Conservation (phyloP, 169 alveolate genomes). For the Eimeria brunetti region DNA sequence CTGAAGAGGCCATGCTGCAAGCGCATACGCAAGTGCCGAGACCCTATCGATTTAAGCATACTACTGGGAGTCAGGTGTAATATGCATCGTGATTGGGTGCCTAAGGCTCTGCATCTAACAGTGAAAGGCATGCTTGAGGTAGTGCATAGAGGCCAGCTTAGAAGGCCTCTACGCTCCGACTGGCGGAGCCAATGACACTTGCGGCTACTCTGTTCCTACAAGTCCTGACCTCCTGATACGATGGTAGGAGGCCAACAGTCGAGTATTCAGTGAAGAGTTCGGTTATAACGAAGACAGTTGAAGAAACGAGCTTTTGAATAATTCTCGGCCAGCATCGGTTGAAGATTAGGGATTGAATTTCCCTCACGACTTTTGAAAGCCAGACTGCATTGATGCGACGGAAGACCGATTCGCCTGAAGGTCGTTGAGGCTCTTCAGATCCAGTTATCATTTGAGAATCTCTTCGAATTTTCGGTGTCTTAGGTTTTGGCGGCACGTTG, state of each 20-base stretch:
- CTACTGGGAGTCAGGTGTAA: neutral
- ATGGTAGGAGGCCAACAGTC: slow-evolving; percentile 74
- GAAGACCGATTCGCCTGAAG: slow-evolving; percentile 66
- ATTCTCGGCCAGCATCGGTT: slow-evolving; percentile 77
- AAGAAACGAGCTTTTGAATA: slow-evolving; percentile 72
- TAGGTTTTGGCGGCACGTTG: slow-evolving; percentile 50
- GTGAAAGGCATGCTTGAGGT: neutral
- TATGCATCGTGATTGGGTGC: neutral
- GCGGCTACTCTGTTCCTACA: neutral
- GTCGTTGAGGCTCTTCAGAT: slow-evolving; percentile 36
- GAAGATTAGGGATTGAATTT: slow-evolving; percentile 75
- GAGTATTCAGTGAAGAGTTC: slow-evolving; percentile 64
- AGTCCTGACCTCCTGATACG: slow-evolving; percentile 58
- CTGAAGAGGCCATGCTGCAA: slow-evolving; percentile 75
- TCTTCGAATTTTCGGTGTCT: slow-evolving; percentile 3
- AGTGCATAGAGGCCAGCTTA: neutral
- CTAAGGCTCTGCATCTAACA: neutral
- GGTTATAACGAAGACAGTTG: slow-evolving; percentile 59
- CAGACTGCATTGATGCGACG: slow-evolving; percentile 69
- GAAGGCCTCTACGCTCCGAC: neutral
- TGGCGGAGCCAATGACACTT: neutral
- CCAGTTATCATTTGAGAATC: slow-evolving; percentile 9
- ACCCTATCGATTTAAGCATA: neutral
- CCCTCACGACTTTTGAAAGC: slow-evolving; percentile 77
- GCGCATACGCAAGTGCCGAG: neutral